Evolutionary conservation across 108 stramenopile genomes (phyloP), one percentile per base, ranked within the genome.

Genomic region (Cyclotella cryptica): DNA sequence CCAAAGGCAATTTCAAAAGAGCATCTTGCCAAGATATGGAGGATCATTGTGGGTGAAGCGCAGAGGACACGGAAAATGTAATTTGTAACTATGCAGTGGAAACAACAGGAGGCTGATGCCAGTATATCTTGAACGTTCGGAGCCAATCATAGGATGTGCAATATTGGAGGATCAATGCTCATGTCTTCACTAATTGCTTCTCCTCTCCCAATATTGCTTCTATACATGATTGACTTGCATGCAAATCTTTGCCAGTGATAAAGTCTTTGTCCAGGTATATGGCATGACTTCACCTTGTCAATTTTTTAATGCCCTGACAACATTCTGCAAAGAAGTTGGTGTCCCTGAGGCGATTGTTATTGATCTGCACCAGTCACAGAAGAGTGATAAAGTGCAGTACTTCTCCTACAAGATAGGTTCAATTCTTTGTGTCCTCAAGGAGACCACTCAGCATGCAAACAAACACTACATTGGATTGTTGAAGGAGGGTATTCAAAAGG

Each of bases 391-490:
- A 19, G 71, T 79, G 3, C 11, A 24, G 4, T 12, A 39, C 0
- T 82, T 77, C 52, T 53, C 39, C 24, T 15, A 65, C 19, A 55
- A 78, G 30, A 81, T 84, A 69, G 79, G 83, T 0, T 69, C 83
- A 15, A 78, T 64, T 7, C 52, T 84, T 12, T 54, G 72, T 0
- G 54, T 70, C 7, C 26, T 81, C 9, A 75, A 78, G 59, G 53
- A 77, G 64, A 45, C 28, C 1, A 83, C 82, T 1, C 83, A 71
- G 46, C 77, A 79, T 83, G 67, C 71, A 26, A 74, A 87, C 53
- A 79, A 87, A 43, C 59, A 71, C 0, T 87, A 77, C 43, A 66
- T 84, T 29, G 83, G 86, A 1, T n/a, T 87, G 19, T 4, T 84
- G 22, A 81, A 84, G 43, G 62, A 71, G 35, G 83, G 78, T 0